Conservation (phyloP, 345 rosid genomes). For the Mallotus nudiflorus region DNA sequence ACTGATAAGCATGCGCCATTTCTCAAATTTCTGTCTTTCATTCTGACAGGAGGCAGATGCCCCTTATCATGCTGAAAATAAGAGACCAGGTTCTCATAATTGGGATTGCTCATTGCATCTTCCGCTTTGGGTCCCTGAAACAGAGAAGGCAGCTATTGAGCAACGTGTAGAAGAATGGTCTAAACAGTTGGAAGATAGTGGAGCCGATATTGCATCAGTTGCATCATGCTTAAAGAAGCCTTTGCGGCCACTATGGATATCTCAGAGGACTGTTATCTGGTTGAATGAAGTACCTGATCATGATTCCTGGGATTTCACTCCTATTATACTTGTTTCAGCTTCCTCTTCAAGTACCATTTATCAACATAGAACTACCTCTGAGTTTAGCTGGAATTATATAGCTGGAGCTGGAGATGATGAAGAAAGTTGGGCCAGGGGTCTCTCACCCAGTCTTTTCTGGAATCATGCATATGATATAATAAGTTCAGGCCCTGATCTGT, state of each 20-base stretch:
- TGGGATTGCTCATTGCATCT: constrained; percentile 95
- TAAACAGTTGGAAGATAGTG: constrained; percentile 62
- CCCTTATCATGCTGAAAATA: constrained; percentile 22
- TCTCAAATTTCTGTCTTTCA: constrained; percentile 13
- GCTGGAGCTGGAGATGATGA: constrained; percentile 99
- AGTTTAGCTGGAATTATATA: constrained; percentile 91
- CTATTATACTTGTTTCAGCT: constrained; percentile 79
- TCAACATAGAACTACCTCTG: constrained; percentile 52
- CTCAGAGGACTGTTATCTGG: constrained; percentile 88
- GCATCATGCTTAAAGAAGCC: constrained; percentile 70
- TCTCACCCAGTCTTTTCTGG: constrained; percentile 82
- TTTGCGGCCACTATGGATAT: constrained; percentile 79
- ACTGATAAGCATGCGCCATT: not conserved
- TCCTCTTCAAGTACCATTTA: constrained; percentile 50
- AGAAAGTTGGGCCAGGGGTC: constrained; percentile 97
- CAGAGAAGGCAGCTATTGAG: constrained; percentile 73
- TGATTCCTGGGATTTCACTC: constrained; percentile 88
- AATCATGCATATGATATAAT: constrained; percentile 65
- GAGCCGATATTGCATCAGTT: constrained; percentile 76
- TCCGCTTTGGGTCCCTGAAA: constrained; percentile 83
- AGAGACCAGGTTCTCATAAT: constrained; percentile 23
- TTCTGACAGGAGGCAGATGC: constrained; percentile 30
- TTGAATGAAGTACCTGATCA: constrained; percentile 86
- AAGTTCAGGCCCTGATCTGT: constrained; percentile 62
- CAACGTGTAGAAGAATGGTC: constrained; percentile 71